A percentile compares a stretch with the other conserved stretches of the same genome.
These are phyloP conservation scores for Hypoxylon crocopeplum DNA, from an alignment of 495 filamentous ascomycete genomes.

Conservation along the genomic window DNA sequence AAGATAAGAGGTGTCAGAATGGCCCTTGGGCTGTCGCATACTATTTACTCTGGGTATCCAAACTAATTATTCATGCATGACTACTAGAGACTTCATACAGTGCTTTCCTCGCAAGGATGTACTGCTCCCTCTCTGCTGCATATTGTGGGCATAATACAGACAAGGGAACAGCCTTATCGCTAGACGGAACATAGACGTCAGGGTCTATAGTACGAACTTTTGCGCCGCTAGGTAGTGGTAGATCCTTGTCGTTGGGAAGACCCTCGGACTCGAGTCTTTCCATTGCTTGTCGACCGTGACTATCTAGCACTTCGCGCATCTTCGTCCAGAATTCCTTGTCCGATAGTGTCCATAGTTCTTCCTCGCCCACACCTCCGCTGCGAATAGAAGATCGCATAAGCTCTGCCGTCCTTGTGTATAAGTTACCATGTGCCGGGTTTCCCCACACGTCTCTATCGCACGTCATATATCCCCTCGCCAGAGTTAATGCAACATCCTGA, in stretches of 20 bases:
- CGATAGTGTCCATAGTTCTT: slow-evolving; percentile 46
- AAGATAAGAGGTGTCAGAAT: no score
- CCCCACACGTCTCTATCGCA: slow-evolving; percentile 50
- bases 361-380: slow-evolving; percentile 36
- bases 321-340: slow-evolving; percentile 49
- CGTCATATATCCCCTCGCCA: slow-evolving; percentile 45
- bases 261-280: slow-evolving; percentile 43
- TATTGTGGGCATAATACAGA: slow-evolving; percentile 42
- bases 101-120: slow-evolving; percentile 32
- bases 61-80: no score
- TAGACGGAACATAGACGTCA: slow-evolving; percentile 36
- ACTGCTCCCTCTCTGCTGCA: slow-evolving; percentile 44
- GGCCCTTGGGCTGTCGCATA: no score
- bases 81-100: no score
- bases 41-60: no score
- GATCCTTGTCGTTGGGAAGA: slow-evolving; percentile 38
- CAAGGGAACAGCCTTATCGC: slow-evolving; percentile 36
- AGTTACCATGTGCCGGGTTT: slow-evolving; percentile 42
- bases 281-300: slow-evolving; percentile 36
- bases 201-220: slow-evolving; percentile 52
- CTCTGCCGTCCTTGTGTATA: slow-evolving; percentile 44
- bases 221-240: slow-evolving; percentile 38
- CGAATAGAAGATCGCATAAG: slow-evolving; percentile 44
- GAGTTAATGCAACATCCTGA: slow-evolving; percentile 38
- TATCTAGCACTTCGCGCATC: slow-evolving; percentile 38